A percentile compares a stretch with the other conserved stretches of the same genome.
Conservation (phyloP, 1,139 yeast species). For the Taphrina sp. region DNA sequence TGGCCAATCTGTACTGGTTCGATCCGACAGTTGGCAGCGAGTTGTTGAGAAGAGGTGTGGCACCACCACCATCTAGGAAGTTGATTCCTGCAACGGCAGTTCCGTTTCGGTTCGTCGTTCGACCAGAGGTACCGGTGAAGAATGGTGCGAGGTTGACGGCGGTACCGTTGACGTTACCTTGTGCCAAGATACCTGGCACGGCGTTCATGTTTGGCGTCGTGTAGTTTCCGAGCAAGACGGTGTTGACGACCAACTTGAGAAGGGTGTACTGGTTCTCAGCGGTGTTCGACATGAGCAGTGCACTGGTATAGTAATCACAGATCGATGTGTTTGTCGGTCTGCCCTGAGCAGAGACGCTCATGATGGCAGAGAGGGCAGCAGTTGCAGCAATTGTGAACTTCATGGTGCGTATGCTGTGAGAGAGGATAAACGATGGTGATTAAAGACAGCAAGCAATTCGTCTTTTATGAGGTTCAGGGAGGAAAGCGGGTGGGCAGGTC, state of each 20-base stretch:
- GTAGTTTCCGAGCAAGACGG: constrained; percentile 27
- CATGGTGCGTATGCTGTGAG: constrained; percentile 5
- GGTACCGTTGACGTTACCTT: constrained; percentile 28
- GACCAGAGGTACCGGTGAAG: constrained; percentile 21
- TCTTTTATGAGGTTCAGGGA: too few relatives aligned
- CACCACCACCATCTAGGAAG: constrained; percentile 31
- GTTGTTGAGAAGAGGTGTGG: constrained; percentile 27
- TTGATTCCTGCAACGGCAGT: constrained; percentile 15
- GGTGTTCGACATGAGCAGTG: constrained; percentile 25
- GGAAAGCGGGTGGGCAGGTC: too few relatives aligned
- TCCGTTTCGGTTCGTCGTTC: constrained; percentile 28
- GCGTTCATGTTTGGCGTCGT: constrained; percentile 31
- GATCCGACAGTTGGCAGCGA: constrained; percentile 23
- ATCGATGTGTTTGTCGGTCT: constrained; percentile 29
- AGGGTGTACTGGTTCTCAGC: constrained; percentile 32
- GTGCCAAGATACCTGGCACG: constrained; percentile 28
- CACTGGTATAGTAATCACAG: constrained; percentile 30
- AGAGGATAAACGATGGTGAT: background rate
- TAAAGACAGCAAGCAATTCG: too few relatives aligned
- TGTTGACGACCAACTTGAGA: constrained; percentile 31
- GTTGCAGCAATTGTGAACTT: constrained; percentile 23
- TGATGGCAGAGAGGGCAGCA: constrained; percentile 18
- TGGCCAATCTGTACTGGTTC: constrained; percentile 26
- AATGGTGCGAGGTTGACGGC: constrained; percentile 19
- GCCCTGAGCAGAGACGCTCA: constrained; percentile 26